Evolutionary conservation across 2,329 filamentous ascomycete genomes (phyloP), one percentile per base, ranked within the genome.

Genomic region (Ophiognomonia clavigignenti-juglandacearum): DNA sequence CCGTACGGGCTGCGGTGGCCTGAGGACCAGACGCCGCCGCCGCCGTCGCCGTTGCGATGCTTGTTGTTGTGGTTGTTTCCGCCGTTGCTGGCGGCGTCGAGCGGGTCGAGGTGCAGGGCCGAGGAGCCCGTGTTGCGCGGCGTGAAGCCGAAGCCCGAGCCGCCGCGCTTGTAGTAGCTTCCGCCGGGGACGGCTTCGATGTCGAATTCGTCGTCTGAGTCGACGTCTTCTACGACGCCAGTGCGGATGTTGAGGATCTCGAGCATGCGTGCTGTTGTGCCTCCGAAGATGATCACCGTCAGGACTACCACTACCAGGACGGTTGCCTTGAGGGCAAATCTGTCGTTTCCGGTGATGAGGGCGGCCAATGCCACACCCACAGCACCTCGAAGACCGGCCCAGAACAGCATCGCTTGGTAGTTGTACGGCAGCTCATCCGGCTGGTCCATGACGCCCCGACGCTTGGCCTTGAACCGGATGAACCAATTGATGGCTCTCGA

Each of bases 371-470:
- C 93, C 29, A 98, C 93, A 48, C 93, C 93, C 57, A 98, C 93
- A 39, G 93, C 93, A 58, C 93, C 93, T 53, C 93, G 88, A 24
- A 98, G 76, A 22, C 93, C 93, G 14, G 93, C 93, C 93, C 93
- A 98, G 70, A 95, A 98, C n/a, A 98, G 80, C 93, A 98, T 97
- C n/a, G 87, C 90, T 67, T 97, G 93, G 67, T 97, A 96, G 57
- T 88, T 89, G 62, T 90, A 95, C 0, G 93, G 93, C 29, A 98
- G 72, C 65, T 97, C 93, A 55, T 97, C 92, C 14, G 82, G 80
- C 5, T 85, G 80, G 48, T 95, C 86, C 47, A 65, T 52, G 74
- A 77, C 59, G 20, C 90, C 90, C 45, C 84, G 79, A 40, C 88
- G 82, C 41, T 81, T 78, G 14, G 91, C 88, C 39, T 90, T 82